These are phyloP conservation scores for Mycena alexandri DNA, from an alignment of 768 basidiomycete genomes.

Conservation along the genomic window DNA sequence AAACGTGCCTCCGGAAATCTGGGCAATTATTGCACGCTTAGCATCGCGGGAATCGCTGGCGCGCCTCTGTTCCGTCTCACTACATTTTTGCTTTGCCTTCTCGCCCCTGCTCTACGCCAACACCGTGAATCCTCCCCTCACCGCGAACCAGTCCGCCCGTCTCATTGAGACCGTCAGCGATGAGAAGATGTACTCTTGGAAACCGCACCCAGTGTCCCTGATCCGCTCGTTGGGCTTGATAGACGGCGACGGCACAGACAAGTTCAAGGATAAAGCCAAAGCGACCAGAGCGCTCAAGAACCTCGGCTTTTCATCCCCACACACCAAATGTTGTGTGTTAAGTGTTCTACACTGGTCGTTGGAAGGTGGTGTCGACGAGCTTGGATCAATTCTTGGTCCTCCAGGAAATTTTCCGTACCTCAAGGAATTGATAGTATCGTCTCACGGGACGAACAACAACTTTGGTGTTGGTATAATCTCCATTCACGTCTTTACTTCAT, in stretches of 20 bases:
- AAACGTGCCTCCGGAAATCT: conserved; percentile 15
- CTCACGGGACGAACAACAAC: neutral
- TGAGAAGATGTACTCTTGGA: neutral
- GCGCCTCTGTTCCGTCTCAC: conserved; percentile 28
- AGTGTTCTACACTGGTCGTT: conserved; percentile 14
- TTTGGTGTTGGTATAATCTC: neutral
- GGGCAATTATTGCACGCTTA: conserved; percentile 15
- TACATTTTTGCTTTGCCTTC: conserved; percentile 1
- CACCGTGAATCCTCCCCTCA: conserved; percentile 11
- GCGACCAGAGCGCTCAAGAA: neutral
- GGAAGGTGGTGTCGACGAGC: conserved; percentile 7
- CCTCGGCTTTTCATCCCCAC: neutral
- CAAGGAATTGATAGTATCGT: conserved; percentile 4
- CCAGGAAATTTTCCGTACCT: conserved; percentile 16
- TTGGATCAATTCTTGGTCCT: neutral
- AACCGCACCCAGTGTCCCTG: neutral
- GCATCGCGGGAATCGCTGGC: conserved; percentile 17
- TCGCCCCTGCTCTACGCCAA: conserved; percentile 12
- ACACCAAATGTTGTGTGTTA: neutral
- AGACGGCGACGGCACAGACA: neutral
- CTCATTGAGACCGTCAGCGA: conserved; percentile 11
- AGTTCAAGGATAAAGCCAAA: neutral
- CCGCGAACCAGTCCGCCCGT: neutral
- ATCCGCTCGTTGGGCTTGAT: conserved; percentile 1
- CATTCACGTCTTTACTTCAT: neutral